Percentiles rank a stretch among this genome's conserved stretches.
phyloP scores from a whole-genome alignment of 352 stramenopile species.

The Pythium rhizo-oryzae region DNA sequence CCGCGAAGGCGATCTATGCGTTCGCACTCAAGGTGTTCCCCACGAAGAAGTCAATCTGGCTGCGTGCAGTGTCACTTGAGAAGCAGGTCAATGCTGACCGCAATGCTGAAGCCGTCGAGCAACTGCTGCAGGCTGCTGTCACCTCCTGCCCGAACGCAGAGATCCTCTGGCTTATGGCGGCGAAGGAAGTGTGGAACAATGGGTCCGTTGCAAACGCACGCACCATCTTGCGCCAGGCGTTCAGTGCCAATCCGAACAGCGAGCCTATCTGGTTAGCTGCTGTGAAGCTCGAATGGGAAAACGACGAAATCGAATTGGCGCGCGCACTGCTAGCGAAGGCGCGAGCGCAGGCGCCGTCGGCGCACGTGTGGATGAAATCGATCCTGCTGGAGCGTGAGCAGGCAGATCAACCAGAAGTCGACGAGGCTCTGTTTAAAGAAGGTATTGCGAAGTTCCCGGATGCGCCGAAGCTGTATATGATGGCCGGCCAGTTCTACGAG shows the following conservation, averaged over 20 bases:
- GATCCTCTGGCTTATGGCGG: constrained; percentile 98
- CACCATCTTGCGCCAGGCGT: constrained; percentile 95
- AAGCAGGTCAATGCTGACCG: constrained; percentile 91
- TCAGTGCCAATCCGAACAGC: constrained; percentile 96
- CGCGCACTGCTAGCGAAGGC: constrained; percentile 79
- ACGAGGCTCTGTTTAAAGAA: constrained; percentile 92
- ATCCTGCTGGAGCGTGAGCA: constrained; percentile 96
- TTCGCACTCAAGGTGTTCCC: constrained; percentile 90
- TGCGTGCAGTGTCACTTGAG: constrained; percentile 96
- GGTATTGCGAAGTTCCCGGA: constrained; percentile 90
- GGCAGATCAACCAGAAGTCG: constrained; percentile 49
- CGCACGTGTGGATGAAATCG: constrained; percentile 98
- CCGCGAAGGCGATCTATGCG: constrained; percentile 95
- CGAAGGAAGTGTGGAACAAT: constrained; percentile 97
- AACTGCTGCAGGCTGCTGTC: constrained; percentile 93
- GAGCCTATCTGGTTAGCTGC: constrained; percentile 96
- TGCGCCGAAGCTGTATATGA: constrained; percentile 98
- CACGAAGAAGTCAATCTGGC: constrained; percentile 95
- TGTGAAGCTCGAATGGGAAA: constrained; percentile 99
- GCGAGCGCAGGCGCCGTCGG: constrained; percentile 82
- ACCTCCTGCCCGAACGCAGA: constrained; percentile 93
- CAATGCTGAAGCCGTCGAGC: constrained; percentile 75
- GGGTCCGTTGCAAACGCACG: constrained; percentile 94
- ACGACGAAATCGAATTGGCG: constrained; percentile 95
- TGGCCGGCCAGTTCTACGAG: constrained; percentile 95